Conservation (phyloP, 345 rosid species). For the Citrus mangshanensis region DNA sequence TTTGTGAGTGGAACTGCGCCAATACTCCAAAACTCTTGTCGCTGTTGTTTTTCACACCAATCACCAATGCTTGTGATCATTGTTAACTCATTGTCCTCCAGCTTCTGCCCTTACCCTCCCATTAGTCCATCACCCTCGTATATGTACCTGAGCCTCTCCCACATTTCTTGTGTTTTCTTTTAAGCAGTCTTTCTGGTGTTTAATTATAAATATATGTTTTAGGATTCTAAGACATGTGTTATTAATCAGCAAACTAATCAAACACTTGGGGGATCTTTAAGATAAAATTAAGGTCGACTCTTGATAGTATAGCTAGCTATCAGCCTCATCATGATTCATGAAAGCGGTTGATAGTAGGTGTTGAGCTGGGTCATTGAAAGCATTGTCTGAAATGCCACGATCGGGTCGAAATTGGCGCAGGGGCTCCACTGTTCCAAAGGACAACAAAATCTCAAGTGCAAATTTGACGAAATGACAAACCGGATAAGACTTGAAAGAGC, state of each 20-base stretch:
- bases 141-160: too few relatives aligned
- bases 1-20: not conserved
- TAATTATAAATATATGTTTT: too few relatives aligned
- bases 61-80: not conserved
- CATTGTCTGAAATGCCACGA: not conserved
- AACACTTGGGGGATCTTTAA: not conserved
- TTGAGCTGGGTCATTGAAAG: too few relatives aligned
- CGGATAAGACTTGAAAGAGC: not conserved
- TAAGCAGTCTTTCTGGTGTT: too few relatives aligned
- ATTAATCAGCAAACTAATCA: not conserved
- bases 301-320: not conserved
- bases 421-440: not conserved
- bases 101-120: not conserved
- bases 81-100: not conserved
- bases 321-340: not conserved
- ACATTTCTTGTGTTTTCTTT: too few relatives aligned
- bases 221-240: not conserved
- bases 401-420: not conserved
- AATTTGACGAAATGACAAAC: not conserved
- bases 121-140: too few relatives aligned
- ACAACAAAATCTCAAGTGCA: not conserved
- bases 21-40: not conserved
- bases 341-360: too few relatives aligned
- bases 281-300: not conserved
- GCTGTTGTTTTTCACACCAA: not conserved